Base-by-base conservation (phyloP, 2,329 filamentous ascomycete genomes). In the Trichoderma brevicompactum region DNA sequence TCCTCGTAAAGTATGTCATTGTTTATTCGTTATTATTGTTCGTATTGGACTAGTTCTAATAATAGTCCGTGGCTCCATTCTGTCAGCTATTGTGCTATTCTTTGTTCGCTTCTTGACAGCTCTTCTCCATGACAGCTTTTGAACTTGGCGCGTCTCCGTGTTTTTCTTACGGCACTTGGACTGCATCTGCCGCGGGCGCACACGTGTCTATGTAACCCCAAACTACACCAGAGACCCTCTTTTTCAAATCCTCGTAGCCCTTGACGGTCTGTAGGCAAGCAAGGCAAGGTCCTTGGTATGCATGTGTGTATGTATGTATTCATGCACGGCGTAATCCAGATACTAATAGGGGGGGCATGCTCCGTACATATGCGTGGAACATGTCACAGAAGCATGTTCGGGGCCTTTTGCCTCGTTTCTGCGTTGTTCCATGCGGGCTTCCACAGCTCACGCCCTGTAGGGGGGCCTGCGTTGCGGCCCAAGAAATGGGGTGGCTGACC, bases 371-470 rank as follows among this genome's bases (percentile, higher is more conserved):
- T 43, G 48, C 38, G n/a, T 46, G 41, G 60, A 55, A 40, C 17
- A 41, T 41, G 19, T 60, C 34, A 36, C 48, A 52, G 58, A 61
- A 61, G 58, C 58, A 34, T n/a, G 58, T 61, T 53, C 49, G 48
- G 48, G 13, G 23, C 15, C 34, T 38, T 53, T 53, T 15, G 49
- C 52, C 36, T 28, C 36, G 36, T 38, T 54, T 63, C 59, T 54
- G 59, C 50, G 8, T n/a, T 54, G 49, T 43, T 63, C 59, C 40
- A 63, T 63, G 59, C 59, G 17, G 59, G 59, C 59, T 52, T 52
- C 38, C 17, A 36, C 23, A 28, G 23, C 23, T 28, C 23, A 28
- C 23, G 23, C 23, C 23, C 23, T 23, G 48, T 8, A 38, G 36
- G 36, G 36, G 36, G 10, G 23, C 23, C 43, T 58, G 54, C 15